Evolutionary conservation across 805 yeast species (phyloP), one percentile per base, ranked within the genome.

Genomic region (Candida cerambycidarum): DNA sequence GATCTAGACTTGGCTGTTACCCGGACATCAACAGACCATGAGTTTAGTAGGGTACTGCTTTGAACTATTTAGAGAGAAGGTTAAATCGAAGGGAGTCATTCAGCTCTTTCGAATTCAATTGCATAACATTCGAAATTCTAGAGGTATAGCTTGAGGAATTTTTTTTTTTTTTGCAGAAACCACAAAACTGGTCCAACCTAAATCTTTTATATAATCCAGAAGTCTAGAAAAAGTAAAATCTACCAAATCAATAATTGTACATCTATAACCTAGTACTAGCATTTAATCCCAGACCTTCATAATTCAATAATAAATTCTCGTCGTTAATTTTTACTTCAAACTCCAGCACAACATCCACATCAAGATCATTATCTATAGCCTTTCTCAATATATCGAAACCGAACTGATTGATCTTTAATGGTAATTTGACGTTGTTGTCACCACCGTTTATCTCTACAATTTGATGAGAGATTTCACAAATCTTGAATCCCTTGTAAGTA

Each of bases 281-380:
- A 15, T 11, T 35, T n/a, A 41, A 24, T 5, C 28, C 37, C 17
- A 13, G 19, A 12, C 40, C 40, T 11, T 35, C 19, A 29, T 35
- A 41, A 8, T 14, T 12, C 17, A 41, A 36, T 3, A 14, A 19
- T 17, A 41, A 21, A 10, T 23, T 17, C 21, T 28, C 15, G 6
- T 35, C 18, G n/a, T 32, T 32, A 3, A 30, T 10, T 4, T 9
- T 12, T 3, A 41, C 18, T 2, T 2, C 16, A 18, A 35, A 35
- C 13, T 35, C 32, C 44, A 82, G 80, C 27, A 55, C 52, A 1
- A 77, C 73, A 32, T 75, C 72, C 15, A 80, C 70, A 4, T 61
- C 59, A 28, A 82, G 61, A 18, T 73, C 67, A 5, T 82, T 80
- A 48, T 77, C 73, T 21, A 80, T 38, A 0, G 82, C 80, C 44